Conservation (phyloP, 148 eudicot genomes). For the Drosera capensis region DNA sequence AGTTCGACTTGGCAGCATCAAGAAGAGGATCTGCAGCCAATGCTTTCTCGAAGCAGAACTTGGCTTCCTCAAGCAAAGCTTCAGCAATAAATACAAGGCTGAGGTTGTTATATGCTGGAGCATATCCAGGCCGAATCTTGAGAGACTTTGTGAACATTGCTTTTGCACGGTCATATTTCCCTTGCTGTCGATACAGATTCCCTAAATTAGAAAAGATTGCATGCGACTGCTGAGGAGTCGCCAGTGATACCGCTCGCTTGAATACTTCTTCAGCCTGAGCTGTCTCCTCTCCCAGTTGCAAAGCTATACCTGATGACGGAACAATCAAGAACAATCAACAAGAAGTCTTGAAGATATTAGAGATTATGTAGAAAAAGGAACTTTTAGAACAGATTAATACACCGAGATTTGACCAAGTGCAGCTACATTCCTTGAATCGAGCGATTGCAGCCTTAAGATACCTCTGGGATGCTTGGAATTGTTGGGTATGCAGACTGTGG, state of each 20-base stretch:
- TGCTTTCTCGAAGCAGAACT: slow-evolving; percentile 84
- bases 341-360: background rate
- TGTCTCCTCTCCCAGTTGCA: slow-evolving; percentile 59
- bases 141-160: slow-evolving; percentile 91
- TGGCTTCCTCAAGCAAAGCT: slow-evolving; percentile 75
- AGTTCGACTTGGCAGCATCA: slow-evolving; percentile 93
- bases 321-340: background rate
- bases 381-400: background rate
- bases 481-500: slow-evolving; percentile 75
- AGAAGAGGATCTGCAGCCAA: slow-evolving; percentile 61
- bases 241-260: slow-evolving; percentile 57
- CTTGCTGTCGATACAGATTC: slow-evolving; percentile 70
- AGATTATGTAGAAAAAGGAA: background rate
- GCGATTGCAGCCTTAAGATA: slow-evolving; percentile 83
- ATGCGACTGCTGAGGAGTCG: slow-evolving; percentile 62
- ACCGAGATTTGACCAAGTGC: slow-evolving; percentile 98
- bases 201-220: slow-evolving; percentile 70
- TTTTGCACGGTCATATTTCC: slow-evolving; percentile 51
- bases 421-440: slow-evolving; percentile 63
- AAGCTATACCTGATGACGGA: slow-evolving; percentile 43
- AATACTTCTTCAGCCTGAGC: slow-evolving; percentile 76
- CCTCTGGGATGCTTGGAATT: slow-evolving; percentile 61
- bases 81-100: slow-evolving; percentile 95
- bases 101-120: slow-evolving; percentile 91
- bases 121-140: slow-evolving; percentile 77